Evolutionary conservation across 1,284 basidiomycete genomes (phyloP).

Genomic region (Ustilago cynodontis): DNA sequence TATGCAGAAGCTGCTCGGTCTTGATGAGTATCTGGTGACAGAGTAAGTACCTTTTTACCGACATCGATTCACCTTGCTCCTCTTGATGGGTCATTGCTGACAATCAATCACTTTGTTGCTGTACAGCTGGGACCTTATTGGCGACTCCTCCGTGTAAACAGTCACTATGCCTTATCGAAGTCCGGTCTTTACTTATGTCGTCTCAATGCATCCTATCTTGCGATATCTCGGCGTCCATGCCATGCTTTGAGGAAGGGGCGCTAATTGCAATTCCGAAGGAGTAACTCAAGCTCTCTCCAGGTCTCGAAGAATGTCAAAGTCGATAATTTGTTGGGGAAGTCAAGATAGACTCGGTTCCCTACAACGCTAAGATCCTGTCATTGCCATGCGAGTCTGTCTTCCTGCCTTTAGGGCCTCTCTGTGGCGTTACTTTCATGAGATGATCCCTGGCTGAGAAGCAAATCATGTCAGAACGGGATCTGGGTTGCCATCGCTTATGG

Average conservation of each 20-base stretch:
- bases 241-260: neutral
- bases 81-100: no score
- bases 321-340: neutral
- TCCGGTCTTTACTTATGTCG: no score
- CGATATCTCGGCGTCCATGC: neutral
- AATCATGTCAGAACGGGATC: neutral
- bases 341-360: neutral
- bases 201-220: no score
- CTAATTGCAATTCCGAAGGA: neutral
- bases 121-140: slow-evolving; percentile 32
- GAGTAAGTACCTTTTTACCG: slow-evolving; percentile 17
- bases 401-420: neutral
- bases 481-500: neutral
- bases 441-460: neutral
- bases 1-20: slow-evolving; percentile 71
- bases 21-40: slow-evolving; percentile 37
- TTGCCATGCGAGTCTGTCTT: neutral
- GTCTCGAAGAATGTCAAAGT: neutral
- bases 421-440: neutral
- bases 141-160: slow-evolving; percentile 23
- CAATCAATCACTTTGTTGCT: neutral
- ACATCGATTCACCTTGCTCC: neutral
- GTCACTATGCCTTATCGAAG: no score
- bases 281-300: neutral
- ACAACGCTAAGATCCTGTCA: neutral